Evolutionary conservation across 257 asterid species (phyloP).

Genomic region (Perilla frutescens): DNA sequence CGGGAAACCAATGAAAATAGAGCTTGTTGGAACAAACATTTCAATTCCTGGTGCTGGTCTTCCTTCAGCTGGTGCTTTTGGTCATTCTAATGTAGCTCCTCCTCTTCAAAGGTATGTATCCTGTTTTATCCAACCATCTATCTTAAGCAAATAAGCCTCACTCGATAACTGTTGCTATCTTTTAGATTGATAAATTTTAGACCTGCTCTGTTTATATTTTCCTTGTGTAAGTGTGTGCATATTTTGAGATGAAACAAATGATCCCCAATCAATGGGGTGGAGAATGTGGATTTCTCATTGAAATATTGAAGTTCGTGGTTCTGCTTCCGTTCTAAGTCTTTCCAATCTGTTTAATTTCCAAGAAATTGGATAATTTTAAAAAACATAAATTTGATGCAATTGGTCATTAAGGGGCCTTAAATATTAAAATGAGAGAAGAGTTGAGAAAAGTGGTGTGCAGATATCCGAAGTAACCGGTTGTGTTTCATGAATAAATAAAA

Average conservation of each 20-base stretch:
- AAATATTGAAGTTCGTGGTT: not conserved
- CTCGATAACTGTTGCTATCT: not conserved
- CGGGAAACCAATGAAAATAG: constrained; percentile 74
- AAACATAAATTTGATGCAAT: not conserved
- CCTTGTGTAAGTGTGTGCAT: not conserved
- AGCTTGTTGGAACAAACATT: constrained; percentile 57
- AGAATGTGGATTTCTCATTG: not conserved
- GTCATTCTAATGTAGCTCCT: constrained; percentile 39
- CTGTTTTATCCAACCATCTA: not conserved
- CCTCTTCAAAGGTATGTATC: constrained; percentile 54
- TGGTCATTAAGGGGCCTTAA: not conserved
- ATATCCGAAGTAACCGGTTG: not conserved
- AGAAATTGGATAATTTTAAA: not conserved
- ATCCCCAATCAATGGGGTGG: not conserved
- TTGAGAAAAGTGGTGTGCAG: not conserved
- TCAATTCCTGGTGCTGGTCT: constrained; percentile 38
- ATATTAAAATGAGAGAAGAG: not conserved
- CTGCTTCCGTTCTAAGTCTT: constrained; percentile 4
- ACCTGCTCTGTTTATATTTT: not conserved
- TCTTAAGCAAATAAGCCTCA: not conserved
- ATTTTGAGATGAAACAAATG: not conserved
- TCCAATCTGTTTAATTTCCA: not conserved
- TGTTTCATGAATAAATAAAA: not conserved
- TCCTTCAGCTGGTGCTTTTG: constrained; percentile 48
- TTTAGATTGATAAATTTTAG: not conserved